Evolutionary conservation across 768 basidiomycete species (phyloP), one percentile per base, ranked within the genome.

Genomic region (Kwoniella shandongensis): DNA sequence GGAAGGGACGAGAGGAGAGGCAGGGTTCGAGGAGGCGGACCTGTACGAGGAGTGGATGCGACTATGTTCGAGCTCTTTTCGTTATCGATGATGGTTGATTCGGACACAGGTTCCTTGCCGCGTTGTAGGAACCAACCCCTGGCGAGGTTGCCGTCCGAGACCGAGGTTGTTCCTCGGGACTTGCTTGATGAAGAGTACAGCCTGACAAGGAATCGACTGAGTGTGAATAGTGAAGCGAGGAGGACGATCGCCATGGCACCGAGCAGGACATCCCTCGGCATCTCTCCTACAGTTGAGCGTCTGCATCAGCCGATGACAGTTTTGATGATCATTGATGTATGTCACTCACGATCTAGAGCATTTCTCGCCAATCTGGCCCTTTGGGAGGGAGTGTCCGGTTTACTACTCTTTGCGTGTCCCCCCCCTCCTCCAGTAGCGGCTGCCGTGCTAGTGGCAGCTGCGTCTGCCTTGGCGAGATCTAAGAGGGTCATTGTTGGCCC

Each of bases 191-290:
- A 32, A 13, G 32, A 6, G 13, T 32, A 32, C 32, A 32, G 32
- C 13, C 32, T 32, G 6, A 13, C 32, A 13, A 32, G 13, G 32
- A 32, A 32, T 32, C 32, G 44, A 22, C 1, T 44, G 48, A 1
- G 72, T 22, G 74, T 67, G 56, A 72, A 68, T 5, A 73, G 51
- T 11, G 70, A 55, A 46, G 68, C 74, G 42, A 75, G 55, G 51
- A 75, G 68, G 53, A 44, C 63, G 57, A 53, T 73, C 6, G 32
- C 32, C 13, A 13, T 32, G 7, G 13, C 32, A 32, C 7, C 32
- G 32, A 32, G 32, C 13, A 32, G 32, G 6, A 32, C 13, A 32
- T 32, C 32, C 32, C 32, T 32, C 13, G 32, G 32, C 32, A 32
- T 32, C 32, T 32, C 32, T 13, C 32, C 32, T 32, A 13, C 32